These are phyloP conservation scores for Pachyrhizus erosus DNA, from an alignment of 306 rosid species.

Conservation along the genomic window DNA sequence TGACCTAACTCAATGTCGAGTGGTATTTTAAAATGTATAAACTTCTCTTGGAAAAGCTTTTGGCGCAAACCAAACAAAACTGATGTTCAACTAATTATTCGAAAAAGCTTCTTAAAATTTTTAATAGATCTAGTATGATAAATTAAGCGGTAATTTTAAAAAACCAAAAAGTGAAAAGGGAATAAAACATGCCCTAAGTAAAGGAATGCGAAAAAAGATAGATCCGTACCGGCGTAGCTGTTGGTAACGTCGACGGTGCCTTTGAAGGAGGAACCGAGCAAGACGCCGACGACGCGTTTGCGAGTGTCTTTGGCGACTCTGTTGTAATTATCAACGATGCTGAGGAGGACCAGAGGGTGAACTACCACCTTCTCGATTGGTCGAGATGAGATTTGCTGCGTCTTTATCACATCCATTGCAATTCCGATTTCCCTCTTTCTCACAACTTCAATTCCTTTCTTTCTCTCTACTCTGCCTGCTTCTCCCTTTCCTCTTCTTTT, in stretches of 20 bases:
- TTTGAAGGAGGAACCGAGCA: conserved; percentile 77
- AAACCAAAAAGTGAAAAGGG: conserved; percentile 4
- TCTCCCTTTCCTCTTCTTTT: not conserved
- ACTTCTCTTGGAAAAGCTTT: no score
- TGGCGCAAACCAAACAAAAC: no score
- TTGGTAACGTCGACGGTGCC: conserved; percentile 92
- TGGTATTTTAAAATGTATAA: no score
- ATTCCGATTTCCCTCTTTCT: not conserved
- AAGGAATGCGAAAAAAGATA: not conserved
- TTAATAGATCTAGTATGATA: no score
- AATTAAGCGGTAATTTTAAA: no score
- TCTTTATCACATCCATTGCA: conserved; percentile 82
- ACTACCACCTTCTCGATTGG: conserved; percentile 86
- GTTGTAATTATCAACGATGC: conserved; percentile 93
- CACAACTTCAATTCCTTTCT: conserved; percentile 4
- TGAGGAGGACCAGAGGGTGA: conserved; percentile 83
- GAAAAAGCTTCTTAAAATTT: no score
- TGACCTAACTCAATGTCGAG: no score
- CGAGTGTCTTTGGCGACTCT: conserved; percentile 89
- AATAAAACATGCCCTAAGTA: no score
- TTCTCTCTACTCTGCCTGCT: not conserved
- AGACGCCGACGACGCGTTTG: conserved; percentile 84
- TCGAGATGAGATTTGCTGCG: conserved; percentile 79
- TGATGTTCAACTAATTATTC: no score
- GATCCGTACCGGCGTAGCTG: conserved; percentile 81